Evolutionary conservation across 2,329 filamentous ascomycete genomes (phyloP), one percentile per base, ranked within the genome.

Genomic region (Colletotrichum zoysiae): DNA sequence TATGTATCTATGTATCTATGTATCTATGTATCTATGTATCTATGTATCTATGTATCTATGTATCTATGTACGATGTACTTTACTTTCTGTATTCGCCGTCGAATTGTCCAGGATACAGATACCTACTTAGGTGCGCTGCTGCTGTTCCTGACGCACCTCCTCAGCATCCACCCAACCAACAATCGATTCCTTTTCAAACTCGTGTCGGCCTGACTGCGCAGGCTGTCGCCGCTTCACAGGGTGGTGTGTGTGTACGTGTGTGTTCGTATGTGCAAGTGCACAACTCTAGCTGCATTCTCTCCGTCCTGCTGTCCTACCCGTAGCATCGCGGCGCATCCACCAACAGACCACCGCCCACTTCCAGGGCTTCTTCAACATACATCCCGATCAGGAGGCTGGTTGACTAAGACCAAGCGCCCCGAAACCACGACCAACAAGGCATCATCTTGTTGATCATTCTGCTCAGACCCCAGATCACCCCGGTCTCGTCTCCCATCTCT

Each of bases 281-380:
- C n/a, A 57, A 9, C 35, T n/a, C 38, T 40, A 40, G 55, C 55
- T 35, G 18, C 30, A 33, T 35, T 20, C 35, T 35, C 51, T 56
- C 55, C n/a, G n/a, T 58, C 35, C 38, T 64, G n/a, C 18, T 64
- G 50, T 64, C 50, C 50, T 64, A 55, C 48, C 50, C 23, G 35
- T 35, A 55, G 38, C 61, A 55, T 64, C 61, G 46, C 50, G 35
- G 50, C 61, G 26, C 61, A 35, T 42, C 50, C 50, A 55, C 48
- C 33, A 44, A n/a, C 44, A 42, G 30, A 18, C 60, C 60, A 53
- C 35, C 60, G 33, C 46, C 46, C 46, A 26, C 33, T 14, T 42
- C 59, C 59, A 40, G 35, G n/a, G 55, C 55, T 40, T 63, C 60
- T 53, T 63, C 60, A 53, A 63, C 16, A 53, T 63, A 63, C 16